Conservation (phyloP, 257 asterid genomes). For the Nicotiana attenuata region DNA sequence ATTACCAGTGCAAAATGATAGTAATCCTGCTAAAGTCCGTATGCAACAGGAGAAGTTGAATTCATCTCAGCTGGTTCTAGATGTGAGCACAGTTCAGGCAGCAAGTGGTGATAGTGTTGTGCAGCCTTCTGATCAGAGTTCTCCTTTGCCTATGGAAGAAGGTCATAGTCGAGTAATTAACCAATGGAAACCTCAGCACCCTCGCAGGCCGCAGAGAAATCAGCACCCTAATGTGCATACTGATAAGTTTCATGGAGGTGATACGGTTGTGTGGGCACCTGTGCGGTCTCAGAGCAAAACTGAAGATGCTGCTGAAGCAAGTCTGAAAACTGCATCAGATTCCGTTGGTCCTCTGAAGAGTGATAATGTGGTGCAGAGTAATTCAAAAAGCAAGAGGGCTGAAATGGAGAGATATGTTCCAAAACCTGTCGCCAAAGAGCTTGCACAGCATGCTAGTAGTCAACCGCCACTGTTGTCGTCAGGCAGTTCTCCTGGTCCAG, state of each 20-base stretch:
- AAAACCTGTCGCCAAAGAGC: slow-evolving; percentile 84
- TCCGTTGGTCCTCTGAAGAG: slow-evolving; percentile 31
- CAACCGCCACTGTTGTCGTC: slow-evolving; percentile 36
- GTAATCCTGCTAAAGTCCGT: slow-evolving; percentile 25
- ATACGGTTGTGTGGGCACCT: slow-evolving; percentile 88
- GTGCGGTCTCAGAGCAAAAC: slow-evolving; percentile 61
- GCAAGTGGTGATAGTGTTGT: slow-evolving; percentile 29
- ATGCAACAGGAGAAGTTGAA: slow-evolving; percentile 32
- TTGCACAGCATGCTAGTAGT: slow-evolving; percentile 68
- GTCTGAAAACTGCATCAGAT: slow-evolving; percentile 34
- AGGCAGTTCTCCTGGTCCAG: slow-evolving; percentile 24
- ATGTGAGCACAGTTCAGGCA: slow-evolving; percentile 26
- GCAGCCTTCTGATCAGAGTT: slow-evolving; percentile 31
- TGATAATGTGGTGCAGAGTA: slow-evolving; percentile 43
- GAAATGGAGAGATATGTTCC: slow-evolving; percentile 96
- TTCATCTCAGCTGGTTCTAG: slow-evolving; percentile 33
- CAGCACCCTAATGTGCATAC: slow-evolving; percentile 53
- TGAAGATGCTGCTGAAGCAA: slow-evolving; percentile 44
- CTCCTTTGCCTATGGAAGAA: slow-evolving; percentile 48
- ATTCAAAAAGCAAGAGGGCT: slow-evolving; percentile 79
- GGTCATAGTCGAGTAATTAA: slow-evolving; percentile 39
- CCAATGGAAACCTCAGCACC: slow-evolving; percentile 56
- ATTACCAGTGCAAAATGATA: slow-evolving; percentile 22
- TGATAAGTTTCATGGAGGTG: slow-evolving; percentile 58
- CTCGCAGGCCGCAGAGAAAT: slow-evolving; percentile 52